phyloP scores from a whole-genome alignment of 352 stramenopile genomes.

The Phytophthora sp. region DNA sequence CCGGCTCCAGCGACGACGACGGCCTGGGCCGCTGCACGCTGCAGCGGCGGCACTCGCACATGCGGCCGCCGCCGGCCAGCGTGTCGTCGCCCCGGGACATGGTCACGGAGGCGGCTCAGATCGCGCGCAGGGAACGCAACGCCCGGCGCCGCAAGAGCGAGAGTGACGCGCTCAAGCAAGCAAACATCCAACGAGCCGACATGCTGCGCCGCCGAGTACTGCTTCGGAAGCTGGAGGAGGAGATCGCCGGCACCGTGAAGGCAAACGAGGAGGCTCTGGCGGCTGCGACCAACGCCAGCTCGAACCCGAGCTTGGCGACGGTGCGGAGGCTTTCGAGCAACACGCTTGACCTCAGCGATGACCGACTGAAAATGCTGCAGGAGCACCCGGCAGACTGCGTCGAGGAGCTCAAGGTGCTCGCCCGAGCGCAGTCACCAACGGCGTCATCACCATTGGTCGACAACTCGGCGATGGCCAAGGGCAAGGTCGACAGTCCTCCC shows the following conservation, averaged over 20 bases:
- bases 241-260: slow-evolving; percentile 75
- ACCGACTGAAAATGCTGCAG: slow-evolving; percentile 58
- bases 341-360: slow-evolving; percentile 48
- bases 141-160: slow-evolving; percentile 71
- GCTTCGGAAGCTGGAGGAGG: slow-evolving; percentile 72
- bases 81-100: slow-evolving; percentile 14
- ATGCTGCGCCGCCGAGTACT: slow-evolving; percentile 68
- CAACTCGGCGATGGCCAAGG: slow-evolving; percentile 10
- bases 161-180: slow-evolving; percentile 63
- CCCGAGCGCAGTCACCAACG: slow-evolving; percentile 27
- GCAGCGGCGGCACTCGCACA: slow-evolving; percentile 27
- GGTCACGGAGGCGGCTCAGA: slow-evolving; percentile 12
- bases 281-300: slow-evolving; percentile 12
- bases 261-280: slow-evolving; percentile 48
- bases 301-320: slow-evolving; percentile 2
- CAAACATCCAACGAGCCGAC: slow-evolving; percentile 58
- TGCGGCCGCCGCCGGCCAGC: slow-evolving; percentile 24
- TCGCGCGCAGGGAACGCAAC: slow-evolving; percentile 34
- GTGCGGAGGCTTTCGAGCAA: slow-evolving; percentile 30
- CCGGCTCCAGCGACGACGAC: slow-evolving; percentile 53
- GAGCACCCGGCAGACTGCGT: slow-evolving; percentile 66
- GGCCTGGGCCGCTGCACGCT: background rate
- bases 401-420: slow-evolving; percentile 59
- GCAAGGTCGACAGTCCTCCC: slow-evolving; percentile 7
- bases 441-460: slow-evolving; percentile 4